Evolutionary conservation across 306 rosid species (phyloP).

Genomic region (Dalbergia cochinchinensis): DNA sequence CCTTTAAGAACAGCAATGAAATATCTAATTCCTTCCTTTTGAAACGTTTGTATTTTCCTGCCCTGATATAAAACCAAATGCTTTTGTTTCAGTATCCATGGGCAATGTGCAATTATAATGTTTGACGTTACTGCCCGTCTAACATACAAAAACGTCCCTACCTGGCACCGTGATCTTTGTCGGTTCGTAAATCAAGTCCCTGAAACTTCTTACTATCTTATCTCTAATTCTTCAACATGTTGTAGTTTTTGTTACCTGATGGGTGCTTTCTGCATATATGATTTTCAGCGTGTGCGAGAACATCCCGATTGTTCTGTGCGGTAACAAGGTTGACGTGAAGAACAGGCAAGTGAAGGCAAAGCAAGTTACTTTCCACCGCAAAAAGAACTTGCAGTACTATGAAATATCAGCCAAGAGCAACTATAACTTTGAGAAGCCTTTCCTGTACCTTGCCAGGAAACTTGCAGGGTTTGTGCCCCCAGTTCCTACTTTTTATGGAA

Average conservation of each 20-base stretch:
- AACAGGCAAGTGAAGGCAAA: conserved; percentile 85
- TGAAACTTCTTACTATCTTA: neutral
- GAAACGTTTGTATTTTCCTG: too few species aligned
- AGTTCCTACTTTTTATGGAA: neutral
- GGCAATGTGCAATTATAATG: conserved; percentile 74
- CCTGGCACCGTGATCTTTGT: conserved; percentile 79
- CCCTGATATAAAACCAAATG: too few species aligned
- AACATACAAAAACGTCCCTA: conserved; percentile 70
- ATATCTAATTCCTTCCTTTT: neutral
- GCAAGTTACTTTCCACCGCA: conserved; percentile 78
- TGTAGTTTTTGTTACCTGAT: neutral
- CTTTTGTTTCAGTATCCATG: conserved; percentile 54
- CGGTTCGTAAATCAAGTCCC: conserved; percentile 45
- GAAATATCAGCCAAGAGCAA: conserved; percentile 83
- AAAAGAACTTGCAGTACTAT: conserved; percentile 75
- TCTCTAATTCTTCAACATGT: neutral
- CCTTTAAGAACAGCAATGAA: neutral
- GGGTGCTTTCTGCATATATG: neutral
- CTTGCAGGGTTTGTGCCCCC: conserved; percentile 67
- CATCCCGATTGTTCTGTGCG: conserved; percentile 76
- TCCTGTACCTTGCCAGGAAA: conserved; percentile 75
- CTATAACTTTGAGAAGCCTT: conserved; percentile 74
- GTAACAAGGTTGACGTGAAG: conserved; percentile 82
- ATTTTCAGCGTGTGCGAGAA: conserved; percentile 70
- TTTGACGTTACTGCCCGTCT: conserved; percentile 68